Conservation (phyloP, 2,329 filamentous ascomycete species). For the Epichloe sibirici region DNA sequence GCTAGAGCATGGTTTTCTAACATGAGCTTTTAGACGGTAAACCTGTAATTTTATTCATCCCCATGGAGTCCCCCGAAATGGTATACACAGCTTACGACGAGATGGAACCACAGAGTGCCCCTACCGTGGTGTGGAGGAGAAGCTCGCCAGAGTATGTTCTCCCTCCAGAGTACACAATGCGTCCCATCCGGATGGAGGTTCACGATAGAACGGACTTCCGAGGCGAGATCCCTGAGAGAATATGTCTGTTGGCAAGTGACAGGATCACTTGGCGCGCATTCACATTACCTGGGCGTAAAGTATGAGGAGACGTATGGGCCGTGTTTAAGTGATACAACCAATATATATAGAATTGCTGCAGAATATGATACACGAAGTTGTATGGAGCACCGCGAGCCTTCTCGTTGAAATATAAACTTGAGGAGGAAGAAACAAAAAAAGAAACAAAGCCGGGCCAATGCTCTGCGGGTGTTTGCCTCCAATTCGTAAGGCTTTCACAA, state of each 20-base stretch:
- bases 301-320: neutral
- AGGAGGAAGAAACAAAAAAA: neutral
- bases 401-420: neutral
- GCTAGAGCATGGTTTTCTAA: neutral
- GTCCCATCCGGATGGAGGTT: conserved; percentile 39
- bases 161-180: conserved; percentile 15
- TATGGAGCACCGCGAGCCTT: neutral
- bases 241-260: conserved; percentile 39
- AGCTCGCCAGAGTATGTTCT: conserved; percentile 14
- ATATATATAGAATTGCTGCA: neutral
- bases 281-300: conserved; percentile 18
- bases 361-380: neutral
- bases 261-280: conserved; percentile 36
- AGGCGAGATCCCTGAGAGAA: conserved; percentile 34
- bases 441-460: neutral
- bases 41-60: conserved; percentile 21
- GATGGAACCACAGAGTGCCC: conserved; percentile 3
- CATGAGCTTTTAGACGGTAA: conserved; percentile 12
- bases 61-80: conserved; percentile 24
- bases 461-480: neutral
- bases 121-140: conserved; percentile 9
- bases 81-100: conserved; percentile 24
- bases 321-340: neutral
- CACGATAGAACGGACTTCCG: conserved; percentile 30
- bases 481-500: neutral